These are phyloP conservation scores for Tricholomella constricta DNA, from an alignment of 768 basidiomycete species.

Conservation along the genomic window DNA sequence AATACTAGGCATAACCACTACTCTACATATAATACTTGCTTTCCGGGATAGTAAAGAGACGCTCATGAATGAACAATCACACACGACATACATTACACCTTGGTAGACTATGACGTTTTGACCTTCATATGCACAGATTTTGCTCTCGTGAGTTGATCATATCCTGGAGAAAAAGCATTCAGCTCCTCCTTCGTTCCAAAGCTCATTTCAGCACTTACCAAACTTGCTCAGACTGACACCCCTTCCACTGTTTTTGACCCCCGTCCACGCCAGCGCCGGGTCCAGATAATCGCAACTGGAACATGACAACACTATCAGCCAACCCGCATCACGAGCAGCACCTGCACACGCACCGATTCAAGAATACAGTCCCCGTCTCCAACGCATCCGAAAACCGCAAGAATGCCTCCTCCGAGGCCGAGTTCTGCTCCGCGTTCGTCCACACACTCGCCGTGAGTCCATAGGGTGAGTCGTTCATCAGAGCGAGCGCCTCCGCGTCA, in stretches of 20 bases:
- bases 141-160: conserved; percentile 80
- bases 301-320: too few species aligned
- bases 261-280: conserved; percentile 93
- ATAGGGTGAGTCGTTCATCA: conserved; percentile 97
- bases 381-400: conserved; percentile 66
- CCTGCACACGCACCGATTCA: conserved; percentile 64
- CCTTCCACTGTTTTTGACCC: conserved; percentile 90
- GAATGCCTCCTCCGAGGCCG: conserved; percentile 71
- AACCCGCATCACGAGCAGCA: not conserved
- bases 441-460: conserved; percentile 95
- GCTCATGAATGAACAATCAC: not conserved
- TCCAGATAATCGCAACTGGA: conserved; percentile 89
- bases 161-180: conserved; percentile 50
- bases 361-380: conserved; percentile 89
- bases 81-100: not conserved
- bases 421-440: conserved; percentile 70
- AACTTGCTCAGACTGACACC: conserved; percentile 90
- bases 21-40: not conserved
- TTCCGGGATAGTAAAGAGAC: not conserved
- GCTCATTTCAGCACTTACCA: conserved; percentile 49
- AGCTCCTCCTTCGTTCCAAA: not conserved
- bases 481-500: conserved; percentile 83
- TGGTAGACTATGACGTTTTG: conserved; percentile 40
- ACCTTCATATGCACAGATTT: conserved; percentile 87
- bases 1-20: not conserved